phyloP scores from a whole-genome alignment of 1,139 yeast species.

The Yamadazyma buinensis region DNA sequence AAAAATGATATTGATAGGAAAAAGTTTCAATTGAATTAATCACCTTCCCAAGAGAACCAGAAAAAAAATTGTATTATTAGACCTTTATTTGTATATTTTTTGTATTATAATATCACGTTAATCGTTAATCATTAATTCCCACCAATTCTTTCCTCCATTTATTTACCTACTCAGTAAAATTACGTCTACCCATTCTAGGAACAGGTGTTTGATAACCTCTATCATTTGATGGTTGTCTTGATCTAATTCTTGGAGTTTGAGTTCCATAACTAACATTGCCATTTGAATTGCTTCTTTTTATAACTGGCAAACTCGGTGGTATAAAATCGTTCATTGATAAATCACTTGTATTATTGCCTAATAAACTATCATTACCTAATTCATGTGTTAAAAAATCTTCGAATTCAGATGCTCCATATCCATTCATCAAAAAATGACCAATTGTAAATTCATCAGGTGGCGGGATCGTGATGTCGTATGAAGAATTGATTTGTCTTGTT shows the following conservation, averaged over 20 bases:
- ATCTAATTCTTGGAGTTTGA: constrained; percentile 40
- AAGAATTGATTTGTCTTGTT: constrained; percentile 5
- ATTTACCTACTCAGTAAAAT: constrained; percentile 13
- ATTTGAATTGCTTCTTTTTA: constrained; percentile 11
- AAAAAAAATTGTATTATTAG: neutral
- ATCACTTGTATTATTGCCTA: constrained; percentile 24
- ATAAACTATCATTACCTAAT: constrained; percentile 26
- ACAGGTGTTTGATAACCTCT: constrained; percentile 42
- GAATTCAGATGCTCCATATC: constrained; percentile 20
- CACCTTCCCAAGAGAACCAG: neutral
- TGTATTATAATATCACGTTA: neutral
- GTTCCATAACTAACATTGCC: constrained; percentile 5
- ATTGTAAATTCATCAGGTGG: constrained; percentile 16
- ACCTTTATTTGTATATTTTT: neutral
- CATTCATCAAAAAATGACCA: constrained; percentile 37
- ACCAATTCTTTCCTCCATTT: neutral
- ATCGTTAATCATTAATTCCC: neutral
- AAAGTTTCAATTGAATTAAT: neutral
- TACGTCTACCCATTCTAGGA: constrained; percentile 31
- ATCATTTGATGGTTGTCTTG: constrained; percentile 39
- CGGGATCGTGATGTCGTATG: neutral
- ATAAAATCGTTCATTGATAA: constrained; percentile 30
- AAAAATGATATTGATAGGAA: constrained; percentile 2
- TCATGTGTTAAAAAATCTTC: constrained; percentile 15
- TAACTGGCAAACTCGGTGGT: constrained; percentile 21